Conservation (phyloP, 768 basidiomycete genomes). For the Pholiota microspora region DNA sequence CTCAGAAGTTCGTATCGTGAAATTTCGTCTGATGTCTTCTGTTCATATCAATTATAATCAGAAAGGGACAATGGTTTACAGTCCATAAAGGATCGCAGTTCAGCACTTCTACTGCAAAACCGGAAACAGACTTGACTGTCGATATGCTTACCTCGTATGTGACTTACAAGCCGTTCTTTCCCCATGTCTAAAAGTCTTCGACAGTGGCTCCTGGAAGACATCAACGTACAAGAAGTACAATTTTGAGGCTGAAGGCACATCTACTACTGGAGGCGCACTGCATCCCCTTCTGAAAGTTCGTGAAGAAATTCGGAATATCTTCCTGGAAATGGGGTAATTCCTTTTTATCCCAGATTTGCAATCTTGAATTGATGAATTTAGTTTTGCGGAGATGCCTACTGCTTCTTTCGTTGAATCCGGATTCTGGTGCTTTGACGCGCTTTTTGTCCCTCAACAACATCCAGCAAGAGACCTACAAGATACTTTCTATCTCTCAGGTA, state of each 20-base stretch:
- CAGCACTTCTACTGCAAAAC: constrained; percentile 88
- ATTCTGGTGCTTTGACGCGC: constrained; percentile 99
- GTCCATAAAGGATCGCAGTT: constrained; percentile 84
- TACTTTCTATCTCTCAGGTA: constrained; percentile 96
- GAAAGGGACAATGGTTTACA: constrained; percentile 95
- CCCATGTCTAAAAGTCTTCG: constrained; percentile 5
- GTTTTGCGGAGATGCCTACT: constrained; percentile 99
- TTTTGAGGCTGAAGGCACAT: constrained; percentile 93
- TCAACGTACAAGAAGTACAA: constrained; percentile 97
- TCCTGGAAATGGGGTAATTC: constrained; percentile 97
- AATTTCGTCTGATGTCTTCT: neutral
- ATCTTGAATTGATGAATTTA: constrained; percentile 27
- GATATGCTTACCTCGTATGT: constrained; percentile 93
- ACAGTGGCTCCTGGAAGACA: constrained; percentile 91
- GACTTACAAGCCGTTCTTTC: neutral
- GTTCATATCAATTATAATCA: constrained; percentile 28
- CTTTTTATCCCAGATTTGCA: neutral
- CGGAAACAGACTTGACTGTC: constrained; percentile 93
- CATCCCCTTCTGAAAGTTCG: constrained; percentile 97
- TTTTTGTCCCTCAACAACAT: constrained; percentile 99
- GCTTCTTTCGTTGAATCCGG: constrained; percentile 94
- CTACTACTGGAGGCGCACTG: constrained; percentile 86
- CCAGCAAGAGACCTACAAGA: constrained; percentile 97
- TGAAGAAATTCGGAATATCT: constrained; percentile 96
- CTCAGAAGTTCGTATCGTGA: constrained; percentile 60